Evolutionary conservation across 1,139 yeast genomes (phyloP), one percentile per base, ranked within the genome.

Genomic region (Blastobotrys arbuscula): DNA sequence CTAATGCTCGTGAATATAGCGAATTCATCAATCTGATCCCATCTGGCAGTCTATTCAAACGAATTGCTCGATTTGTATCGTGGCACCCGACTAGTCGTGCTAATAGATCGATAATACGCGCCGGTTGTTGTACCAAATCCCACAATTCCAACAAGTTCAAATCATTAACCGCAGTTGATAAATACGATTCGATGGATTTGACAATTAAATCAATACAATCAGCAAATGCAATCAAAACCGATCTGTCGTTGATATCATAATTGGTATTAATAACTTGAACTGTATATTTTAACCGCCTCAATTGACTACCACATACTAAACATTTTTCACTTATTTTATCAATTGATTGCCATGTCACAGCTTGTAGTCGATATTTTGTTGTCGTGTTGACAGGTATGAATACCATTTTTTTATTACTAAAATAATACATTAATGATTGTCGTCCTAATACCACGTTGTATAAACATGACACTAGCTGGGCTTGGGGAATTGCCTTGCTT

Each of bases 1-100:
- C 36, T 21, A 47, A 43, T 4, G 62, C 56, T 28, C 61, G 51
- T 5, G 37, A 39, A 44, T 56, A 65, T 5, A 60, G 52, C 7
- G 61, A 55, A 42, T 64, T 54, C 24, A 65, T 55, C 12, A 65
- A 52, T 12, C 45, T 51, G 37, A 50, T 49, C 0, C 66, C 53
- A 10, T 51, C 10, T 0, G 69, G 69, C 8, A 65, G 50, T 10
- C 56, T 37, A 12, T 53, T 51, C 16, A 65, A 51, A 7, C 48
- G 44, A 2, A 63, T 56, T 2, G 58, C 48, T n/a, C 37, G 33
- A 1, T 52, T 24, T 16, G 62, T 42, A 42, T 65, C 62, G 4
- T 56, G 59, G 45, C 69, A 65, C 1, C 69, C 69, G 15, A 65
- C 51, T 7, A 65, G 52, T 21, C 57, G 50, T 7, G 67, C 59